phyloP scores from a whole-genome alignment of 2,329 filamentous ascomycete genomes.

The Peltaster fructicola region DNA sequence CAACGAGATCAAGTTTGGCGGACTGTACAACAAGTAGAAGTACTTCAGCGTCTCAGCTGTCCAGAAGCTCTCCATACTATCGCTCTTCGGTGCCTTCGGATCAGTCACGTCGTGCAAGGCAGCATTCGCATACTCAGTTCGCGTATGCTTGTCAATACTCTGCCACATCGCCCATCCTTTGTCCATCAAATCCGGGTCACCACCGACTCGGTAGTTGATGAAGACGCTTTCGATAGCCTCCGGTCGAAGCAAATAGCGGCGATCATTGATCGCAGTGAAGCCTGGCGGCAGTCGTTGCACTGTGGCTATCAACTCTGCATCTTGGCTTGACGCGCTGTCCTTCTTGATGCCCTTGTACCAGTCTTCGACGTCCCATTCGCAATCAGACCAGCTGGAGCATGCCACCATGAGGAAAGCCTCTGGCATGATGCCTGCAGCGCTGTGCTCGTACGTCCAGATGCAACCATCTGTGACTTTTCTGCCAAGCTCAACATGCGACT shows the following conservation, averaged over 20 bases:
- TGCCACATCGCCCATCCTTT: conserved; percentile 61
- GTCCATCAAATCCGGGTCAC: conserved; percentile 45
- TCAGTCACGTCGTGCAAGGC: conserved; percentile 47
- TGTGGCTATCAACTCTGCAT: conserved; percentile 12
- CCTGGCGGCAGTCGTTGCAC: conserved; percentile 33
- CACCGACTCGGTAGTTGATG: conserved; percentile 58
- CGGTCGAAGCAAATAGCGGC: conserved; percentile 49
- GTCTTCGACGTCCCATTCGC: conserved; percentile 29
- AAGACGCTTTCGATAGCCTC: conserved; percentile 72
- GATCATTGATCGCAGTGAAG: conserved; percentile 37
- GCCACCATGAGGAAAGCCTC: conserved; percentile 36
- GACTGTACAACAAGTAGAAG: conserved; percentile 45
- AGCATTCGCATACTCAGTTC: conserved; percentile 44
- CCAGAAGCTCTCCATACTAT: conserved; percentile 65
- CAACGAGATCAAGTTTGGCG: conserved; percentile 39
- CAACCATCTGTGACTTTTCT: conserved; percentile 44
- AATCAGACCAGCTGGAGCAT: conserved; percentile 25
- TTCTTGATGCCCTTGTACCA: conserved; percentile 25
- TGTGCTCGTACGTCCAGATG: conserved; percentile 42
- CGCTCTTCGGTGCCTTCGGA: conserved; percentile 26
- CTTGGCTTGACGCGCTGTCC: conserved; percentile 7
- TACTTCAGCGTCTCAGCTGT: conserved; percentile 51
- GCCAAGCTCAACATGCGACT: conserved; percentile 38
- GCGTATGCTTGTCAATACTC: conserved; percentile 42
- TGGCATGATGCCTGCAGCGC: conserved; percentile 42